Base-by-base conservation (phyloP, 1,284 basidiomycete genomes). In the Boletus hoseneyae region DNA sequence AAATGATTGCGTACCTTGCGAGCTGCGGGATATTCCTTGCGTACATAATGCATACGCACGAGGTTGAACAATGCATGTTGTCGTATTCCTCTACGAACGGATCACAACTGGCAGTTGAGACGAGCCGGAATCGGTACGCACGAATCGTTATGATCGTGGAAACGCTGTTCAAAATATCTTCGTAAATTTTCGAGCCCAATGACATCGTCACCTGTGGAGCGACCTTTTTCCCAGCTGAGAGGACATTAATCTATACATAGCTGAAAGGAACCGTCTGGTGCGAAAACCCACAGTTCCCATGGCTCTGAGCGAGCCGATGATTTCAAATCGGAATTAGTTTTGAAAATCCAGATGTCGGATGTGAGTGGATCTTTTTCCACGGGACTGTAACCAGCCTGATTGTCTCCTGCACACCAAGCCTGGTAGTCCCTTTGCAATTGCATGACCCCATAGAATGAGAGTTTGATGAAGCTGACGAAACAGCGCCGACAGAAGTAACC, bases 121-220 rank as follows among this genome's bases (percentile, higher is more conserved):
- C 15, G 6, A 29, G 3, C 30, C 36, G 15, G 43, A 40, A 37
- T 34, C 12, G 33, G 37, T 19, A 70, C 87, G 58, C 55, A 89
- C 85, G 87, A 90, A 64, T 91, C 88, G 54, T 80, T 84, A 18
- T 73, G 76, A 45, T 85, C 82, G 57, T 89, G 84, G 59, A 91
- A 91, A 57, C 80, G 83, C 56, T 91, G 88, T 60, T 91, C 88
- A 56, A 91, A 91, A 64, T 87, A 91, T 44, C 79, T 71, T 35
- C 87, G 77, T 36, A 91, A 65, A 56, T 80, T 83, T 57, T 90
- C 88, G 4, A 79, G 74, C 0, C 87, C 85, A 10, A 77, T 59
- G 38, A 79, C 80, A 51, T 81, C 82, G 62, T 91, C 87, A 0
- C 85, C 86, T 6, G 78, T 77, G 11, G 76, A 72, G 27, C 75